phyloP scores from a whole-genome alignment of 805 yeast genomes.

The Myxozyma melibiosi region DNA sequence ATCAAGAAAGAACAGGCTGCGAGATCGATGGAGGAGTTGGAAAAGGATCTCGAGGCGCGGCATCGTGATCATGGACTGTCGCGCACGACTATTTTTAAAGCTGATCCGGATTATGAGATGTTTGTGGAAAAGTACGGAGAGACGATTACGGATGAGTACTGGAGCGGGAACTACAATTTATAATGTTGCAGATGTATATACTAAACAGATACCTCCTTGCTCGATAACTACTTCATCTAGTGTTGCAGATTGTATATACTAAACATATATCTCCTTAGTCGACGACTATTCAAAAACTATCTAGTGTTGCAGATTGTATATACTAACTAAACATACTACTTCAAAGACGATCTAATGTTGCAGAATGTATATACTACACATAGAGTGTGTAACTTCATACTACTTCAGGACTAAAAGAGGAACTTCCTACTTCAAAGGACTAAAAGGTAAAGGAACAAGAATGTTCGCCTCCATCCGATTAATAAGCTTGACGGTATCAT shows the following conservation, averaged over 20 bases:
- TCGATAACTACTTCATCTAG: too few relatives aligned
- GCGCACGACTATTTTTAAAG: neutral
- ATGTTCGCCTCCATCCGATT: conserved; percentile 45
- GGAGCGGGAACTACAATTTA: conserved; percentile 11
- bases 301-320: too few relatives aligned
- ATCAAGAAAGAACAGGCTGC: neutral
- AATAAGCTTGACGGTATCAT: conserved; percentile 47
- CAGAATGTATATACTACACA: neutral
- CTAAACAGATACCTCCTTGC: too few relatives aligned
- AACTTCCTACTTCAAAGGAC: conserved; percentile 42
- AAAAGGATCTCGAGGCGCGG: neutral
- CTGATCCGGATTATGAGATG: conserved; percentile 13
- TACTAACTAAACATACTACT: too few relatives aligned
- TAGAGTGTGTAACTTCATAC: too few relatives aligned
- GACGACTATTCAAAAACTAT: too few relatives aligned
- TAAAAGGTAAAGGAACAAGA: conserved; percentile 46
- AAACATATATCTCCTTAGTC: too few relatives aligned
- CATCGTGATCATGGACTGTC: neutral
- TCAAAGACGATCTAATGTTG: too few relatives aligned
- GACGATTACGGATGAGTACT: conserved; percentile 13
- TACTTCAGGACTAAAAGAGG: neutral
- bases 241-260: neutral
- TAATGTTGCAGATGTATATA: neutral
- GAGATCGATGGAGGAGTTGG: neutral
- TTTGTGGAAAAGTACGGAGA: conserved; percentile 10